Conservation (phyloP, 2,329 filamentous ascomycete genomes). For the Monosporascus sp. region DNA sequence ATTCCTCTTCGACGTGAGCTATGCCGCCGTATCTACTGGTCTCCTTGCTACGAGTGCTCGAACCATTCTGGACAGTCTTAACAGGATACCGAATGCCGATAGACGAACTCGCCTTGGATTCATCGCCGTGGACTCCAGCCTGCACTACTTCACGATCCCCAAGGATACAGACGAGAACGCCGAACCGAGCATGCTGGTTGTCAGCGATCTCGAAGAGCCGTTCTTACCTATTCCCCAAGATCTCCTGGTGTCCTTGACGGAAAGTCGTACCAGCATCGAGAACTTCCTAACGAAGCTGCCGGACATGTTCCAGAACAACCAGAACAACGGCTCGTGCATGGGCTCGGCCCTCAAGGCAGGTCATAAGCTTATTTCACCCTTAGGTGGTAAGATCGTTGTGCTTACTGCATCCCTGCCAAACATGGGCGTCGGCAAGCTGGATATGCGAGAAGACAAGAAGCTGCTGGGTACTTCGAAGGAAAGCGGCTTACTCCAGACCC, state of each 20-base stretch:
- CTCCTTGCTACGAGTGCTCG: constrained; percentile 87
- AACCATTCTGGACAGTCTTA: constrained; percentile 90
- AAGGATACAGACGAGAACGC: constrained; percentile 79
- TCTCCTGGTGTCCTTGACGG: constrained; percentile 79
- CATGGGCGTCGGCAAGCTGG: constrained; percentile 80
- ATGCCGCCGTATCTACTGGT: constrained; percentile 80
- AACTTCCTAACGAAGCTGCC: constrained; percentile 86
- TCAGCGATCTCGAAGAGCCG: constrained; percentile 92
- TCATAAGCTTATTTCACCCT: constrained; percentile 89
- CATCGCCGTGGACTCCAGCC: constrained; percentile 86
- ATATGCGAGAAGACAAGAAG: constrained; percentile 95
- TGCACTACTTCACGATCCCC: constrained; percentile 95
- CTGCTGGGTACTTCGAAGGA: constrained; percentile 91
- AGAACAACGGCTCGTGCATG: constrained; percentile 87
- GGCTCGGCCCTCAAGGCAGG: constrained; percentile 87
- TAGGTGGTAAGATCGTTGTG: constrained; percentile 92
- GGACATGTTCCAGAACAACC: constrained; percentile 93
- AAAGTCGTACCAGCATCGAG: constrained; percentile 87
- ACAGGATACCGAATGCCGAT: constrained; percentile 97
- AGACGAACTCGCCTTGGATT: constrained; percentile 89
- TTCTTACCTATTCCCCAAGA: constrained; percentile 93
- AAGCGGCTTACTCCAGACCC: constrained; percentile 78
- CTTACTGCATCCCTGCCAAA: constrained; percentile 88
- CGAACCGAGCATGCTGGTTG: constrained; percentile 86
- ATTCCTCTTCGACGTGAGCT: constrained; percentile 93